Evolutionary conservation across 2,329 filamentous ascomycete species (phyloP), one percentile per base, ranked within the genome.

Genomic region (Trichoderma sp.): DNA sequence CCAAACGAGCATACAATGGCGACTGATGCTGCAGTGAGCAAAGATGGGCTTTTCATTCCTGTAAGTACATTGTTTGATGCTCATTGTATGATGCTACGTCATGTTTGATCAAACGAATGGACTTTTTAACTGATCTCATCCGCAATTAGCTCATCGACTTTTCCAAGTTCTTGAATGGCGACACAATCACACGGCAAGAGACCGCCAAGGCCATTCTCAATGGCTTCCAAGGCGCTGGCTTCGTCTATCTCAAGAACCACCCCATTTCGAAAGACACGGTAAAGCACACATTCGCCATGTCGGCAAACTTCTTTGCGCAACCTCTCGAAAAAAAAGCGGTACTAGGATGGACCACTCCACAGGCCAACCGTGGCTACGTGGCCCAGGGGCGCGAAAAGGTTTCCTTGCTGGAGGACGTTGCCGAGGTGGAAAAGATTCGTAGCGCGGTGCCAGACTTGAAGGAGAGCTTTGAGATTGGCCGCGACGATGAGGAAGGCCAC

Each of bases 181-280:
- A 86, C 23, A 83, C 87, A 0, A 77, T 85, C 11, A 84, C 92
- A 75, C 92, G 91, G 76, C 83, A 86, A 65, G 82, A 86, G 57
- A 90, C 92, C 1, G 94, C 94, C 26, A 82, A 89, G 68, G 88
- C 91, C 53, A 90, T 97, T 75, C 89, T 95, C 13, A 79, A 89
- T 68, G 94, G 93, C 55, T 97, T 98, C 84, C 92, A 94, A 77
- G 91, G 88, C 1, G 92, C 94, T 3, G 95, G 95, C 71, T 97
- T 98, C 84, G 88, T 98, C 78, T 97, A 97, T 82, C 88, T 97
- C 50, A 91, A 91, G 76, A 93, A 95, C 80, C 91, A 95, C 75
- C 88, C 92, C 53, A 91, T 97, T 73, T 82, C 90, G 0, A 77
- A 87, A 4, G 82, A 87, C 9, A 85, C 86, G 11, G 83, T 94